Evolutionary conservation across 2,329 filamentous ascomycete species (phyloP).

Genomic region (Aspergillus costaricaensis): DNA sequence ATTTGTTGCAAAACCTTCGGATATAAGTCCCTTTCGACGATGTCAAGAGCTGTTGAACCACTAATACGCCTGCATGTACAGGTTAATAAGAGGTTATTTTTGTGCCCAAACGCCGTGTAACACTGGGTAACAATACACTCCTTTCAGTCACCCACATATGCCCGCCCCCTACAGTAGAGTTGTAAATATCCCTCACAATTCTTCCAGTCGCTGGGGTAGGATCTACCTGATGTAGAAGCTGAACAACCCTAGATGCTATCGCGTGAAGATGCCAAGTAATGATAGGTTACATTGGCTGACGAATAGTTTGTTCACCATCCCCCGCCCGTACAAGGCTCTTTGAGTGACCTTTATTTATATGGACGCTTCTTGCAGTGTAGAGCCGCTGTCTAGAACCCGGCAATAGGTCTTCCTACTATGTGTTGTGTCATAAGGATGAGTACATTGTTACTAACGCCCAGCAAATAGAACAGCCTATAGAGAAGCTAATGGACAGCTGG

Average conservation of each 20-base stretch:
- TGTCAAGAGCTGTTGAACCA: not conserved
- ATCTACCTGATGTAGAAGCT: not conserved
- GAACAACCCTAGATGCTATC: constrained; percentile 12
- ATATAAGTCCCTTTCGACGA: not conserved
- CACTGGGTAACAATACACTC: not conserved
- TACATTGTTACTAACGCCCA: too few species aligned
- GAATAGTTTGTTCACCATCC: constrained; percentile 11
- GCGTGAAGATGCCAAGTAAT: constrained; percentile 19
- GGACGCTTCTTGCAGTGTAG: too few species aligned
- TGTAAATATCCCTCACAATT: not conserved
- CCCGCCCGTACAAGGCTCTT: constrained; percentile 12
- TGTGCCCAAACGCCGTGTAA: not conserved
- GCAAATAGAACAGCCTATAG: too few species aligned
- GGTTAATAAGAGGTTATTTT: not conserved
- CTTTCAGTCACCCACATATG: not conserved
- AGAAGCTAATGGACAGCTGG: not conserved
- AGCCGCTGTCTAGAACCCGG: not conserved
- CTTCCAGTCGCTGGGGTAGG: not conserved
- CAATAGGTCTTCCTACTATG: too few species aligned
- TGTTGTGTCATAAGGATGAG: too few species aligned
- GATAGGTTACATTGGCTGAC: constrained; percentile 16
- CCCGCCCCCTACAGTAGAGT: not conserved
- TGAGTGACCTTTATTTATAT: constrained; percentile 7
- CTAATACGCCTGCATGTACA: not conserved
- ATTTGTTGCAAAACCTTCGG: not conserved